phyloP scores from a whole-genome alignment of 2,329 filamentous ascomycete genomes.

The Cladosporium sp. region DNA sequence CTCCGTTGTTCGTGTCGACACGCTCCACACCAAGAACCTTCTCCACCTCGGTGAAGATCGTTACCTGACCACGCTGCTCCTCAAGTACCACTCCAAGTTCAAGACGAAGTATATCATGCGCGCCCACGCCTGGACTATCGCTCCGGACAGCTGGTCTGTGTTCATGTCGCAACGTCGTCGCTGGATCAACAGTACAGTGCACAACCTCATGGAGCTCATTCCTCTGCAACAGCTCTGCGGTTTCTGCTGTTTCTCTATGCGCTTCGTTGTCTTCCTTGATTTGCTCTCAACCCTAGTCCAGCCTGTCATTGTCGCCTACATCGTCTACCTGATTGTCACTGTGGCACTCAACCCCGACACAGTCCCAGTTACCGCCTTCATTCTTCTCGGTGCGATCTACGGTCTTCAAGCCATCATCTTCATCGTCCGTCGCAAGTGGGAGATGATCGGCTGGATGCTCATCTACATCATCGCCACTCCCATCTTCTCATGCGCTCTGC shows the following conservation, averaged over 20 bases:
- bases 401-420: constrained; percentile 97
- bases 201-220: constrained; percentile 95
- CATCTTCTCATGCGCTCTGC: constrained; percentile 86
- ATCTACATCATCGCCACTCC: constrained; percentile 90
- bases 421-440: constrained; percentile 94
- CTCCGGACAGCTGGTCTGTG: constrained; percentile 88
- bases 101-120: constrained; percentile 97
- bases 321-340: constrained; percentile 82
- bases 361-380: constrained; percentile 82
- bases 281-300: constrained; percentile 88
- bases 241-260: constrained; percentile 99
- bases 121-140: constrained; percentile 95
- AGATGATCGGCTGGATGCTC: constrained; percentile 99
- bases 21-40: constrained; percentile 97
- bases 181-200: constrained; percentile 99
- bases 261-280: constrained; percentile 95
- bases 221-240: constrained; percentile 92
- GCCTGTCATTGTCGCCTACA: constrained; percentile 86
- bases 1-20: constrained; percentile 91
- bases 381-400: constrained; percentile 92
- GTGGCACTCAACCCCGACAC: constrained; percentile 63
- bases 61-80: constrained; percentile 88
- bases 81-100: constrained; percentile 90
- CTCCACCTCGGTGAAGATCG: constrained; percentile 96
- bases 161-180: constrained; percentile 98